A percentile compares a stretch with the other conserved stretches of the same genome.
phyloP scores from a whole-genome alignment of 202 grass and related monocot genomes.

The Bolboschoenoplectus hybrid region DNA sequence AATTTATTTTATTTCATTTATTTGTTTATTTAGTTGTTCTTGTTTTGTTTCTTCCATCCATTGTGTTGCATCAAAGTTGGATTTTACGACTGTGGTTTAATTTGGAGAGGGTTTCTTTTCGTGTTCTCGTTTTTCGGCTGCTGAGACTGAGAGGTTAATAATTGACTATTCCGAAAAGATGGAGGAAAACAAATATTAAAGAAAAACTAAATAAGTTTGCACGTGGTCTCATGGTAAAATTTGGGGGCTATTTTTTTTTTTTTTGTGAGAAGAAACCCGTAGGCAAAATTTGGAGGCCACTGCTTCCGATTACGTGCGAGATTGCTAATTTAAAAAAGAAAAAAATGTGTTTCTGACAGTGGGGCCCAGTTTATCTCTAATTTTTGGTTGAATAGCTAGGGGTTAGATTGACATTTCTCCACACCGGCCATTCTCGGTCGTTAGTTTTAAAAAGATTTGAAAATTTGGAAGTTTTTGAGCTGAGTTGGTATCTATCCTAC shows the following conservation, averaged over 20 bases:
- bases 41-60: neutral
- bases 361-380: neutral
- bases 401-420: neutral
- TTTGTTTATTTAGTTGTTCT: neutral
- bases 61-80: neutral
- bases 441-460: neutral
- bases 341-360: neutral
- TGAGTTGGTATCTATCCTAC: neutral
- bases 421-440: no score
- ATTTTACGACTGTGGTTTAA: neutral
- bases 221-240: slow-evolving; percentile 4
- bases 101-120: neutral
- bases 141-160: neutral
- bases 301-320: no score
- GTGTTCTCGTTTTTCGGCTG: neutral
- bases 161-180: neutral
- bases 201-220: neutral
- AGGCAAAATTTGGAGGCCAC: no score
- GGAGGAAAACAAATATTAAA: neutral
- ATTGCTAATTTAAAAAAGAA: no score
- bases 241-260: neutral
- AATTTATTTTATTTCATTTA: neutral
- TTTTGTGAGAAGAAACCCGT: neutral
- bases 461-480: neutral
- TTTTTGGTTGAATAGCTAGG: slow-evolving; percentile 4